These are phyloP conservation scores for Pseudopyricularia javanii DNA, from an alignment of 2,329 filamentous ascomycete species.

Conservation along the genomic window DNA sequence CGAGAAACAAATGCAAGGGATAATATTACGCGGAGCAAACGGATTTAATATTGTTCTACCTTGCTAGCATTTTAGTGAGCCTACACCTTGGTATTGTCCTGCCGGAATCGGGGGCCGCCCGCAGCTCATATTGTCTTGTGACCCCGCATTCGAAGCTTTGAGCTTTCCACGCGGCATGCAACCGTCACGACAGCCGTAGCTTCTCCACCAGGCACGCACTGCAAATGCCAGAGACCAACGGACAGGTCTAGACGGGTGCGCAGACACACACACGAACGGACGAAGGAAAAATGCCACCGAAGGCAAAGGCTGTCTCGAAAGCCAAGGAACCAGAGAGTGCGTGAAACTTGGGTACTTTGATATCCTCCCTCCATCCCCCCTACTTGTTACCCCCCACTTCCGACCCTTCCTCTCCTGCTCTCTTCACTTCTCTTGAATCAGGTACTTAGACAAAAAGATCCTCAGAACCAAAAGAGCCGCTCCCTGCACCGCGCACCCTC, in stretches of 20 bases:
- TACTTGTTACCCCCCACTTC: not conserved
- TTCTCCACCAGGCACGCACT: not conserved
- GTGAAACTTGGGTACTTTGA: constrained; percentile 4
- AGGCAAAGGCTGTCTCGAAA: constrained; percentile 14
- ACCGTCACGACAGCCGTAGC: not conserved
- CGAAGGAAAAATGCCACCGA: constrained; percentile 18
- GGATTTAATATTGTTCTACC: not conserved
- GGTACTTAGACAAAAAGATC: not conserved
- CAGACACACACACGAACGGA: not conserved
- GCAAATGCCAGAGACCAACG: not conserved
- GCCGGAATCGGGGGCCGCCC: not conserved
- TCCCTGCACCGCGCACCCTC: constrained; percentile 27
- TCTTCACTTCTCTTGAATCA: not conserved
- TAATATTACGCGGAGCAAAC: too few relatives aligned
- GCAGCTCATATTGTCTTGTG: too few relatives aligned
- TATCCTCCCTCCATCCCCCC: not conserved
- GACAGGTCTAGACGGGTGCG: not conserved
- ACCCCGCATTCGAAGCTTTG: not conserved
- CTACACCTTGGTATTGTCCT: not conserved
- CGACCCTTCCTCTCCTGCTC: not conserved
- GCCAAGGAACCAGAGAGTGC: constrained; percentile 16
- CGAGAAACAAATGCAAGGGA: too few relatives aligned
- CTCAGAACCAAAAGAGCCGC: constrained; percentile 8
- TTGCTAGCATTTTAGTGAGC: not conserved
- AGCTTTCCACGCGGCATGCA: not conserved